Evolutionary conservation across 192 early-diverging fungal species (phyloP), one percentile per base, ranked within the genome.

Genomic region (Coemansia sp.): DNA sequence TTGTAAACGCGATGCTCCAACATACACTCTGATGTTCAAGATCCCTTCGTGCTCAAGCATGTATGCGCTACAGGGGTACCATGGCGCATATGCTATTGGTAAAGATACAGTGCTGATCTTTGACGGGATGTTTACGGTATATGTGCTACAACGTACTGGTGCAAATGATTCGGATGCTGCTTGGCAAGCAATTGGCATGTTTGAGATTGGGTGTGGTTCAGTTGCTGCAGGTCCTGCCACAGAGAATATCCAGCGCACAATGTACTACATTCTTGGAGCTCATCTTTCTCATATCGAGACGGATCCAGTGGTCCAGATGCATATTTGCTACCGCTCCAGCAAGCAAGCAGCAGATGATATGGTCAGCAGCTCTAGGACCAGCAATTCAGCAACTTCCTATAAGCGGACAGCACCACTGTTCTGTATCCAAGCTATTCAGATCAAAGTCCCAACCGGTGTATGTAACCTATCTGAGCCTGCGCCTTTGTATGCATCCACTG

Each of bases 251-350:
- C 53, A 55, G 11, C 58, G 44, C n/a, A 59, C 17, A 1, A 46
- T 70, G 63, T 55, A 76, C 36, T 50, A 48, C 16, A 39, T 76
- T 1, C 15, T 70, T 10, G 56, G 67, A 6, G 73, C 73, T 5
- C 20, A 41, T 6, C 16, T 76, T 39, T 55, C 20, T 3, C 3
- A 17, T 9, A 39, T 38, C 10, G 46, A 45, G 5, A 23, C n/a
- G 10, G 21, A 5, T 14, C 16, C 17, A 0, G 47, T 36, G 21
- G 44, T 76, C 16, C 54, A 56, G 31, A 15, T 76, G 23, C 73
- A 76, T 40, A 44, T 37, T 6, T 69, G 73, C 37, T 56, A 54
- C 21, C 62, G 63, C 12, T 32, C 50, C 11, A 38, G 40, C 53
- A 56, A 51, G 11, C 53, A 58, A 14, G 18, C 17, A 11, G 30